Conservation (phyloP, 2,329 filamentous ascomycete genomes). For the Colletotrichum simmondsii region DNA sequence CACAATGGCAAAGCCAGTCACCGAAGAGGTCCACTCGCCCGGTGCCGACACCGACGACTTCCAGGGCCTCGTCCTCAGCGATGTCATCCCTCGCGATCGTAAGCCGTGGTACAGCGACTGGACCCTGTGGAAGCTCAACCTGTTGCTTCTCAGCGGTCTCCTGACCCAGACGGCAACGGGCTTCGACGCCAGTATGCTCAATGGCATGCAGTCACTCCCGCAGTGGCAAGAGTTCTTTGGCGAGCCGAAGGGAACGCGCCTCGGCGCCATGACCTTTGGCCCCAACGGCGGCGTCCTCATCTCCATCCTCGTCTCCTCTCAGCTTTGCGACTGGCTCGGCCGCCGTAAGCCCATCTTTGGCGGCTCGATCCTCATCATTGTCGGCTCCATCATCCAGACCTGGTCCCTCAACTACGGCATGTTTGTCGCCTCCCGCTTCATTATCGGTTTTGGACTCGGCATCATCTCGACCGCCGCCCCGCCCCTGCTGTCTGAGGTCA, state of each 20-base stretch:
- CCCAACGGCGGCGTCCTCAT: constrained; percentile 38
- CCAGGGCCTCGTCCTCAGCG: background rate
- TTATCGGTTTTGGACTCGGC: constrained; percentile 45
- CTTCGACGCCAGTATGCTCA: constrained; percentile 47
- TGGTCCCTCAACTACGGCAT: constrained; percentile 37
- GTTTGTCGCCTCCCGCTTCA: constrained; percentile 44
- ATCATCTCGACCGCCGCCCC: constrained; percentile 45
- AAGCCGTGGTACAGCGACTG: constrained; percentile 36
- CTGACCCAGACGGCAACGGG: constrained; percentile 44
- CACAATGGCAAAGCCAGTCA: background rate
- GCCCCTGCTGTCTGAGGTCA: constrained; percentile 45
- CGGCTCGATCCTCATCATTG: constrained; percentile 42
- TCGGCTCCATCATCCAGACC: constrained; percentile 42
- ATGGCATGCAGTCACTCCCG: constrained; percentile 45
- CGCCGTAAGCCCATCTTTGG: constrained; percentile 40
- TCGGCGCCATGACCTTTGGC: background rate
- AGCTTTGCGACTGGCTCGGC: constrained; percentile 43
- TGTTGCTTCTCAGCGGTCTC: constrained; percentile 43
- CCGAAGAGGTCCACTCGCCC: background rate
- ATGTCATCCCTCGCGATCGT: background rate
- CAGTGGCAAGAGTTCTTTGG: constrained; percentile 39
- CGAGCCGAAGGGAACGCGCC: background rate
- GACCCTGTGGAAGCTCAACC: constrained; percentile 43
- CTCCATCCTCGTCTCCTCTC: constrained; percentile 45
- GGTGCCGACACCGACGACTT: background rate